These are phyloP conservation scores for Exserohilum rostratum DNA, from an alignment of 2,329 filamentous ascomycete genomes.

Conservation along the genomic window DNA sequence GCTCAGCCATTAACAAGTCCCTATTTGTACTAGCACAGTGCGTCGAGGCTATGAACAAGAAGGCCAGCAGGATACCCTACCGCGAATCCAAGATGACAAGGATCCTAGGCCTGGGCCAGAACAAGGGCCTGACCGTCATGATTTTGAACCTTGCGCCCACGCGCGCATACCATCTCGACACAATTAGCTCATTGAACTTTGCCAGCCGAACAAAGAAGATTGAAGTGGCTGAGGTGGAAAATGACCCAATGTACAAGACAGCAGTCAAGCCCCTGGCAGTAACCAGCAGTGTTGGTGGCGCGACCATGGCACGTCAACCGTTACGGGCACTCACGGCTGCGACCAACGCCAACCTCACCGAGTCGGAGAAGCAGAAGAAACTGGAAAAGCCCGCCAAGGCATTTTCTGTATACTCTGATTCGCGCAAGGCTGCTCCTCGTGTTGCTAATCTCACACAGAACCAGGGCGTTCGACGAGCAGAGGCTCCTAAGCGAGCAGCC, in stretches of 20 bases:
- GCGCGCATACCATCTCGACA: constrained; percentile 92
- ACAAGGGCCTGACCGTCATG: constrained; percentile 95
- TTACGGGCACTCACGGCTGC: constrained; percentile 76
- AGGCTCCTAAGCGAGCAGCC: constrained; percentile 53
- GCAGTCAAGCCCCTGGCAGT: constrained; percentile 47
- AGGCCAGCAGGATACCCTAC: constrained; percentile 80
- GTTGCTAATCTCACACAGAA: constrained; percentile 43
- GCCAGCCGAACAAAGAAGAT: constrained; percentile 96
- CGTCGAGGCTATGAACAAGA: constrained; percentile 88
- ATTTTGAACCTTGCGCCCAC: constrained; percentile 91
- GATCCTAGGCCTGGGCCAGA: constrained; percentile 89
- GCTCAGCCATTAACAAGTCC: constrained; percentile 96
- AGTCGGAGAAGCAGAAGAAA: constrained; percentile 58
- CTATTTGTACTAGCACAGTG: constrained; percentile 94
- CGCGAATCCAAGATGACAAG: constrained; percentile 97
- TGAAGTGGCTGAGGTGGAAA: constrained; percentile 93
- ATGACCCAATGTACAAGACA: constrained; percentile 78
- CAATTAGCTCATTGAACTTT: constrained; percentile 90
- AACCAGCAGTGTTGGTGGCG: constrained; percentile 42
- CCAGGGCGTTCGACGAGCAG: constrained; percentile 43
- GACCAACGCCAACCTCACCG: constrained; percentile 72
- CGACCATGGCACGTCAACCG: constrained; percentile 69
- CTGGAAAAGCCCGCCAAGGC: constrained; percentile 76
- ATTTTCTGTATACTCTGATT: constrained; percentile 85
- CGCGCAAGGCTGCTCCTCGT: constrained; percentile 37